Evolutionary conservation across 2,329 filamentous ascomycete species (phyloP).

Genomic region (Phyllosticta citriasiana): DNA sequence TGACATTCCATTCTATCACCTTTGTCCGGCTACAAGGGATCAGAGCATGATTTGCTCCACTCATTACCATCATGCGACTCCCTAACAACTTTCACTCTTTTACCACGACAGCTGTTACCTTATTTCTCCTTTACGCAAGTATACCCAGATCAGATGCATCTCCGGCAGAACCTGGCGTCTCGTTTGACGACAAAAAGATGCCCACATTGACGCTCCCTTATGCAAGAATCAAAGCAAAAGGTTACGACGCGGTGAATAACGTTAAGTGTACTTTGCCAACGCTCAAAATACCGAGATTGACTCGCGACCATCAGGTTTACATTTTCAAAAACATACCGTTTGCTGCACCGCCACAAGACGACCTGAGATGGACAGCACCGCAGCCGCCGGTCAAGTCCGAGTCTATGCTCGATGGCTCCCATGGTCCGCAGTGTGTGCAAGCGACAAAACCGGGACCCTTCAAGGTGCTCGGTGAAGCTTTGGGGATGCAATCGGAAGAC

Average conservation of each 20-base stretch:
- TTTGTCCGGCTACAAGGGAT: not conserved
- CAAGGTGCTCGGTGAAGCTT: not conserved
- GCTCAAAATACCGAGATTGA: not conserved
- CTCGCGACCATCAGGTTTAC: not conserved
- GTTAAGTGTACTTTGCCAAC: not conserved
- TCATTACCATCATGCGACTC: not conserved
- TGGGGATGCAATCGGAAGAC: not conserved
- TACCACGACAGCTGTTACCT: not conserved
- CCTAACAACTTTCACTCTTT: not conserved
- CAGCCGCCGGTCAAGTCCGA: not conserved
- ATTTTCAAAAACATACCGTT: not conserved
- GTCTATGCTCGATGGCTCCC: not conserved
- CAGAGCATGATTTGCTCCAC: not conserved
- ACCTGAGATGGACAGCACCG: not conserved
- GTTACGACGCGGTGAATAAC: not conserved
- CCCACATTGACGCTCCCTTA: not conserved
- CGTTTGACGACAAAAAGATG: not conserved
- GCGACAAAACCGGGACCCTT: not conserved
- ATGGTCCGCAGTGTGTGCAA: not conserved
- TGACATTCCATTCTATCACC: not conserved
- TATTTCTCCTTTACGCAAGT: not conserved
- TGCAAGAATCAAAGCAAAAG: not conserved
- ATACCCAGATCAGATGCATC: not conserved
- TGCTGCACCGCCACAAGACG: not conserved
- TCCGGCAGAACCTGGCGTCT: not conserved